phyloP scores from a whole-genome alignment of 169 alveolate species.

The Plasmodium sp. region DNA sequence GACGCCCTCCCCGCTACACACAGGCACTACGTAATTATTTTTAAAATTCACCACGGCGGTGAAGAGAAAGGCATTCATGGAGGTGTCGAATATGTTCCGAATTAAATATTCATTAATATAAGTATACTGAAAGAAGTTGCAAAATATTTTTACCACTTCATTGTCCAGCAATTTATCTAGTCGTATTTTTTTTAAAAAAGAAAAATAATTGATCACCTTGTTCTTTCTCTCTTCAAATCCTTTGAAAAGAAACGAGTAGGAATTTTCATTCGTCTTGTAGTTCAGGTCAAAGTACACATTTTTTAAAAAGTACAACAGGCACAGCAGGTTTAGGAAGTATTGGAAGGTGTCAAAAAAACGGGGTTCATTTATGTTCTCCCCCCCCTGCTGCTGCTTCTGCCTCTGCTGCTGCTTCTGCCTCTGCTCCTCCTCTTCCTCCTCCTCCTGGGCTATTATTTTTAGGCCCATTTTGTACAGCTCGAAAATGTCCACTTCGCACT shows the following conservation, averaged over 20 bases:
- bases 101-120: slow-evolving; percentile 62
- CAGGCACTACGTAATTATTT: neutral
- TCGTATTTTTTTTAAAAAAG: slow-evolving; percentile 31
- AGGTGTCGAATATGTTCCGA: slow-evolving; percentile 41
- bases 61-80: slow-evolving; percentile 23
- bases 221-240: slow-evolving; percentile 73
- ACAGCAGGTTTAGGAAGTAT: slow-evolving; percentile 33
- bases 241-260: slow-evolving; percentile 65
- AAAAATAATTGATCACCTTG: slow-evolving; percentile 44
- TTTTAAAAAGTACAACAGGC: slow-evolving; percentile 64
- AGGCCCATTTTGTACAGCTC: slow-evolving; percentile 3
- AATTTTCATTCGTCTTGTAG: slow-evolving; percentile 65
- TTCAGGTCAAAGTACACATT: slow-evolving; percentile 50
- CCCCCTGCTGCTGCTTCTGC: neutral
- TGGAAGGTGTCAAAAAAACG: slow-evolving; percentile 47
- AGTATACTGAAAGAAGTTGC: slow-evolving; percentile 62
- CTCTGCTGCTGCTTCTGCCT: neutral
- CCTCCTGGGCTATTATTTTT: slow-evolving; percentile 14
- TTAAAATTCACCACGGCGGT: slow-evolving; percentile 48
- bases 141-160: slow-evolving; percentile 58
- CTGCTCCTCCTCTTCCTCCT: neutral
- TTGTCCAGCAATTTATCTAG: slow-evolving; percentile 41
- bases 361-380: slow-evolving; percentile 3
- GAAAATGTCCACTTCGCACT: slow-evolving; percentile 10
- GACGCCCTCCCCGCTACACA: neutral